Evolutionary conservation across 1,284 basidiomycete genomes (phyloP).

Genomic region (Tilletia setariae): DNA sequence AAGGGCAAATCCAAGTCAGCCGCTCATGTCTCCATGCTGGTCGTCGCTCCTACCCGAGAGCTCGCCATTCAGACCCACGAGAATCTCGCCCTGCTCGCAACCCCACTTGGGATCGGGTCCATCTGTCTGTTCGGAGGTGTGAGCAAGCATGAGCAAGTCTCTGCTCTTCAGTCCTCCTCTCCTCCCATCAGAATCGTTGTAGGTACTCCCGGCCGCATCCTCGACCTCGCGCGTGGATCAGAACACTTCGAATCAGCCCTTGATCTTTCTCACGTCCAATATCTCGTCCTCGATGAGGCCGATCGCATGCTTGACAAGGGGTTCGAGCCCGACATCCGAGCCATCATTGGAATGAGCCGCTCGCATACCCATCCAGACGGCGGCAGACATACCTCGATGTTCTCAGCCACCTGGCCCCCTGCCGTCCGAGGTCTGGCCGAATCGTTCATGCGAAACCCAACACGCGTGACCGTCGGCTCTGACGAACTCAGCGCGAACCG

Average conservation of each 20-base stretch:
- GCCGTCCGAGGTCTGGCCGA: slow-evolving; percentile 88
- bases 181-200: slow-evolving; percentile 70
- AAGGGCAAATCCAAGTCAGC: slow-evolving; percentile 43
- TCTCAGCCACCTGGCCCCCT: slow-evolving; percentile 98
- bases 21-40: slow-evolving; percentile 69
- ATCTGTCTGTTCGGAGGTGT: slow-evolving; percentile 91
- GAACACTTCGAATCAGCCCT: slow-evolving; percentile 66
- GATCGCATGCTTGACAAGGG: slow-evolving; percentile 98
- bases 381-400: slow-evolving; percentile 56
- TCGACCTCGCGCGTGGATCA: slow-evolving; percentile 73
- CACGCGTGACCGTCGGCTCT: slow-evolving; percentile 88
- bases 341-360: slow-evolving; percentile 75
- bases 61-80: slow-evolving; percentile 91
- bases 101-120: slow-evolving; percentile 70
- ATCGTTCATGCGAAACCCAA: slow-evolving; percentile 79
- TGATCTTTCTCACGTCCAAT: slow-evolving; percentile 68
- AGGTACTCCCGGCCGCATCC: slow-evolving; percentile 87
- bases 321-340: slow-evolving; percentile 95
- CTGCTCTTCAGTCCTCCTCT: slow-evolving; percentile 59
- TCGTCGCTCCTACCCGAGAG: slow-evolving; percentile 89
- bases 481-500: slow-evolving; percentile 94
- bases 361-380: slow-evolving; percentile 55
- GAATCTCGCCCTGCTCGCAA: slow-evolving; percentile 73
- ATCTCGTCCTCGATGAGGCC: slow-evolving; percentile 93
- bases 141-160: slow-evolving; percentile 77